phyloP scores from a whole-genome alignment of 2,329 filamentous ascomycete genomes.

The Zymoseptoria passerinii region DNA sequence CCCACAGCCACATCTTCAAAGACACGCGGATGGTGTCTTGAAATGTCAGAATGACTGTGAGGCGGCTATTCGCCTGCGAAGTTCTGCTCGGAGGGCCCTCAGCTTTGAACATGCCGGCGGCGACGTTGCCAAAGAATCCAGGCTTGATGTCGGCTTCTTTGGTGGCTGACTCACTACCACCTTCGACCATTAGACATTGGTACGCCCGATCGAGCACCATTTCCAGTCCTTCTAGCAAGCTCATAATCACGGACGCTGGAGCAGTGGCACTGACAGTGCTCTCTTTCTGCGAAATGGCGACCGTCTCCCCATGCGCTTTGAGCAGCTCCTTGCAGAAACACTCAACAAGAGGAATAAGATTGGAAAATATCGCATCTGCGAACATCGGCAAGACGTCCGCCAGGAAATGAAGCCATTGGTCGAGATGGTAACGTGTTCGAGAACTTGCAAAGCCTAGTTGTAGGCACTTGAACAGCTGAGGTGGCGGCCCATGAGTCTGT shows the following conservation, averaged over 20 bases:
- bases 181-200: constrained; percentile 69
- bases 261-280: constrained; percentile 5
- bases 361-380: constrained; percentile 75
- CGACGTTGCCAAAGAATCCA: constrained; percentile 89
- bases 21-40: constrained; percentile 91
- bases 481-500: constrained; percentile 46
- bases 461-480: constrained; percentile 73
- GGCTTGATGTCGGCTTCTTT: constrained; percentile 72
- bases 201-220: constrained; percentile 82
- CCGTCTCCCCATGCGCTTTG: constrained; percentile 62
- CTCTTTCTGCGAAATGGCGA: constrained; percentile 47
- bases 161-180: constrained; percentile 56
- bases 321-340: constrained; percentile 75
- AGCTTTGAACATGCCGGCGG: constrained; percentile 78
- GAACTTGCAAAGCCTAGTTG: constrained; percentile 69
- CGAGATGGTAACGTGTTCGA: constrained; percentile 67
- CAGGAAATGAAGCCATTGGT: constrained; percentile 86
- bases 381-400: constrained; percentile 78
- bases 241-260: constrained; percentile 22
- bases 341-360: constrained; percentile 82
- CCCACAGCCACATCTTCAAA: constrained; percentile 94
- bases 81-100: constrained; percentile 63
- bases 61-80: constrained; percentile 80
- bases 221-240: constrained; percentile 80
- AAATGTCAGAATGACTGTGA: constrained; percentile 92